Conservation (phyloP, 345 rosid species). For the thale cress (Arabidopsis thaliana) region DNA sequence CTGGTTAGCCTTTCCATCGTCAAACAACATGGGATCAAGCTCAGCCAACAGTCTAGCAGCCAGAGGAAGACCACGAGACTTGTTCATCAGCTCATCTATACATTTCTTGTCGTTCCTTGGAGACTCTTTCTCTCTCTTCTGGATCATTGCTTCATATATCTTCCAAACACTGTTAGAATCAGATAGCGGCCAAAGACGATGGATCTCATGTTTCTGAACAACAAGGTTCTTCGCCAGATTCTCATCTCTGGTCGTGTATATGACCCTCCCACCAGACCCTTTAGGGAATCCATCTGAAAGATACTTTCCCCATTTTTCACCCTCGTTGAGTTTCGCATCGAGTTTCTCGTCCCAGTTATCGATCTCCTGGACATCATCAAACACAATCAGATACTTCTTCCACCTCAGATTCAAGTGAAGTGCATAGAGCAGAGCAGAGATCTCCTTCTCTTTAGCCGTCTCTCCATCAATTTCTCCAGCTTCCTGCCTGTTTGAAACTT, state of each 20-base stretch:
- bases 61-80: slow-evolving; percentile 58
- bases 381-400: slow-evolving; percentile 58
- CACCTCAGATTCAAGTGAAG: slow-evolving; percentile 55
- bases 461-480: background rate
- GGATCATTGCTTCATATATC: slow-evolving; percentile 40
- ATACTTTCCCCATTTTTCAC: slow-evolving; percentile 39
- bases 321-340: slow-evolving; percentile 1
- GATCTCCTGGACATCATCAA: slow-evolving; percentile 47
- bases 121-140: background rate
- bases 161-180: slow-evolving; percentile 43
- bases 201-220: slow-evolving; percentile 45
- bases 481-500: background rate
- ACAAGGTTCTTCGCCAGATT: slow-evolving; percentile 48
- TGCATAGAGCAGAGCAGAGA: slow-evolving; percentile 50
- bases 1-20: background rate
- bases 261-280: slow-evolving; percentile 57
- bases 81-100: slow-evolving; percentile 37
- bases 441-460: slow-evolving; percentile 2
- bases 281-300: slow-evolving; percentile 60
- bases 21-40: slow-evolving; percentile 36
- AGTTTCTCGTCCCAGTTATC: slow-evolving; percentile 30
- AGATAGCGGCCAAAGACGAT: slow-evolving; percentile 46
- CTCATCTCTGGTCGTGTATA: slow-evolving; percentile 53
- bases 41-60: slow-evolving; percentile 46
- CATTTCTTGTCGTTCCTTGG: slow-evolving; percentile 47